These are phyloP conservation scores for Saksenaea vasiformis DNA, from an alignment of 371 early-diverging fungal genomes.

Conservation along the genomic window DNA sequence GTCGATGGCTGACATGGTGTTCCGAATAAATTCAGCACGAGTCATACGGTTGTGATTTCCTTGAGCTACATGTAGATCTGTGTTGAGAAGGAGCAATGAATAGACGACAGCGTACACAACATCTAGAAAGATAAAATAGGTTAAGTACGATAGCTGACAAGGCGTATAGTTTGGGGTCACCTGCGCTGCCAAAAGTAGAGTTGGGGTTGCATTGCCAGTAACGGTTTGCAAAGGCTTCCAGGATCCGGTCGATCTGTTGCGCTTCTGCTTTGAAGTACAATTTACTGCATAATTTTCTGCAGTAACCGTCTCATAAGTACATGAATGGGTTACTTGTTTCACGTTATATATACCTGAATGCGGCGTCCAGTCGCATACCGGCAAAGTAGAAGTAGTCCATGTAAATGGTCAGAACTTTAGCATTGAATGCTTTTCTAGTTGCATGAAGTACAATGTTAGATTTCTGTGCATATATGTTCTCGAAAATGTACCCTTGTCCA, in stretches of 20 bases:
- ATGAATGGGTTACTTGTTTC: background rate
- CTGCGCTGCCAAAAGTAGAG: conserved; percentile 52
- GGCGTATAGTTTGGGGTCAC: conserved; percentile 17
- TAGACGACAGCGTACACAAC: conserved; percentile 85
- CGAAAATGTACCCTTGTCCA: conserved; percentile 39
- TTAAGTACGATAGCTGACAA: background rate
- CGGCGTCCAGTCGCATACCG: conserved; percentile 71
- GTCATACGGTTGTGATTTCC: conserved; percentile 59
- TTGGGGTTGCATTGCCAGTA: conserved; percentile 83
- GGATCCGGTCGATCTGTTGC: conserved; percentile 90
- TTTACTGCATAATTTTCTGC: conserved; percentile 69
- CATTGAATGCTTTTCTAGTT: conserved; percentile 51
- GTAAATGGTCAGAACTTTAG: conserved; percentile 60
- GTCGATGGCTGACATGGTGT: conserved; percentile 49
- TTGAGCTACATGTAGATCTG: conserved; percentile 84
- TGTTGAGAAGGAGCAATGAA: conserved; percentile 84
- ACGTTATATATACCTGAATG: conserved; percentile 60
- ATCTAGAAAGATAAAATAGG: conserved; percentile 22
- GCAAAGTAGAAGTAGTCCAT: conserved; percentile 79
- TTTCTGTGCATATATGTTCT: background rate
- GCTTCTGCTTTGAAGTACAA: conserved; percentile 88
- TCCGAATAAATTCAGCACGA: conserved; percentile 49
- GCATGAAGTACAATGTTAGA: background rate
- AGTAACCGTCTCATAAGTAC: background rate
- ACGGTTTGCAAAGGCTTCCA: conserved; percentile 77